Base-by-base conservation (phyloP, 1,139 yeast genomes). In the Pichia sp. region DNA sequence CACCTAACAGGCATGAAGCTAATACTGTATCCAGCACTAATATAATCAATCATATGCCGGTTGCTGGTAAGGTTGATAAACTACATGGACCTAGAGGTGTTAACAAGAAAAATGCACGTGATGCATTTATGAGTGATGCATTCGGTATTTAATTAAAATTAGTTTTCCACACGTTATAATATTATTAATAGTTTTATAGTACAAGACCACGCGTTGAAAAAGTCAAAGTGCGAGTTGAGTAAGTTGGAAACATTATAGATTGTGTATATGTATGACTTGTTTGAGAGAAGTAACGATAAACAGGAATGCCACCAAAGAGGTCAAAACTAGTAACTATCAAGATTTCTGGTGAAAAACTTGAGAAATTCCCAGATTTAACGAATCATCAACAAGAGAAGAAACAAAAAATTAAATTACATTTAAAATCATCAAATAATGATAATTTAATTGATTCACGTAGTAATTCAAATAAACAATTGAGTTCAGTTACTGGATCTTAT, bases 101-200 rank as follows among this genome's bases (percentile, higher is more conserved):
- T 6, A 50, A 52, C 36, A 59, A 54, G 39, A 50, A 46, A 15
- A 50, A 52, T 38, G 56, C 61, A 11, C 47, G 64, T 36, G 48
- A 52, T 39, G 63, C 62, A 3, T 52, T 61, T 28, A 53, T 56
- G 57, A 53, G 52, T 15, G 61, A 56, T 12, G 55, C 50, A 25
- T 61, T 58, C 49, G 62, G 63, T 26, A 59, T 59, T 24, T 59
- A 38, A 34, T 25, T 15, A n/a, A n/a, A n/a, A n/a, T n/a, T n/a
- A n/a, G n/a, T n/a, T n/a, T n/a, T n/a, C n/a, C n/a, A n/a, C n/a
- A n/a, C n/a, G n/a, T n/a, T n/a, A n/a, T n/a, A n/a, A n/a, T n/a
- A n/a, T n/a, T n/a, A n/a, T n/a, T n/a, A n/a, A n/a, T n/a, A n/a
- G n/a, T n/a, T n/a, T n/a, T n/a, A n/a, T n/a, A n/a, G n/a, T n/a